Base-by-base conservation (phyloP, 1,284 basidiomycete genomes). In the Sanghuangporus sanghuang region DNA sequence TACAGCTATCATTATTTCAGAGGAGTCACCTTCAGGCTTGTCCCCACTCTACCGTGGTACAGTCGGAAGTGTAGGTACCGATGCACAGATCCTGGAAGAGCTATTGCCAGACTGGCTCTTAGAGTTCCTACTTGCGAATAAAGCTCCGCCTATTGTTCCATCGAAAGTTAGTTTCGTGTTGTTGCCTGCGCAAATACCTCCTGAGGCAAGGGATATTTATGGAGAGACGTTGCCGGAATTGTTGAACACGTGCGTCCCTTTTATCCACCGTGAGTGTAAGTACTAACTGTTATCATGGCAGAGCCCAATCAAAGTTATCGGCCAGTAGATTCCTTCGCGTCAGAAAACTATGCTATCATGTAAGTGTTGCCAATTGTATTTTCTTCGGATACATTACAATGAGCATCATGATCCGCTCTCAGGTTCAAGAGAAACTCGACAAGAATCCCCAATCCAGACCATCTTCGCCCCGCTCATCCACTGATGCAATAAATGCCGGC, bases 401-500 rank as follows among this genome's bases (percentile, higher is more conserved):
- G 21, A 40, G 2, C 38, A 23, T 56, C 61, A n/a, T 59, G 7
- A 16, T 50, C 42, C 39, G 35, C 5, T 58, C 59, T 8, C 67
- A 92, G 90, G 89, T 93, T 0, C 89, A 90, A 71, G 95, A 97
- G 68, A 96, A 95, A 73, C 79, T 96, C 5, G 92, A 95, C 42
- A 85, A 80, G 68, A 69, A 87, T 18, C 64, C 67, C 2, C 66
- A 52, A 59, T 61, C 59, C 59, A 71, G 63, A 68, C 68, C 53
- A 66, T 71, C 38, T 59, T 69, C 35, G 53, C 74, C 78, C 3
- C 76, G 81, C n/a, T 77, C 78, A 3, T 83, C 82, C 2, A 67
- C 79, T 35, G 82, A 83, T 27, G 71, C 67, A 3, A 67, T 11
- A 59, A 67, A 39, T 62, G 68, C 27, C 65, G 21, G 40, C 35